phyloP scores from a whole-genome alignment of 2,329 filamentous ascomycete species.

The Dothidotthia symphoricarpi region DNA sequence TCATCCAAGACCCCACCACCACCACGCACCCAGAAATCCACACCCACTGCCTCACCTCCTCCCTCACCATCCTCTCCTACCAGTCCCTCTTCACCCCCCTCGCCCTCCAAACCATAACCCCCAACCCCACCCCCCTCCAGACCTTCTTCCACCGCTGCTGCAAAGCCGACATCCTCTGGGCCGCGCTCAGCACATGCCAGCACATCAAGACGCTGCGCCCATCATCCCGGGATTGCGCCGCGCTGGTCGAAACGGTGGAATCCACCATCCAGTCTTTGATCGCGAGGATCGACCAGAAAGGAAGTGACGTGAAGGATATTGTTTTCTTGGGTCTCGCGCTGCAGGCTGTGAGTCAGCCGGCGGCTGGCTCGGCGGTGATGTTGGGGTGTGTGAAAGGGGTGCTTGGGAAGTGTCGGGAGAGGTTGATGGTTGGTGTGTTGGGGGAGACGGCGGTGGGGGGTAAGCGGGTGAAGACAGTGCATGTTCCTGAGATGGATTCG shows the following conservation, averaged over 20 bases:
- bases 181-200: constrained; percentile 33
- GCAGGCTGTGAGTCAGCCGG: too few relatives aligned
- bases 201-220: constrained; percentile 21
- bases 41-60: constrained; percentile 19
- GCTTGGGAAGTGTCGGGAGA: too few relatives aligned
- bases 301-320: constrained; percentile 22
- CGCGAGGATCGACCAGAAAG: constrained; percentile 14
- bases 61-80: constrained; percentile 21
- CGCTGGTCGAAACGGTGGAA: constrained; percentile 11
- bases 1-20: constrained; percentile 7
- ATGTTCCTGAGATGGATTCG: too few relatives aligned
- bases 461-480: too few relatives aligned
- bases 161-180: constrained; percentile 32
- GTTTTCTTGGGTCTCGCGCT: too few relatives aligned
- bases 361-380: too few relatives aligned
- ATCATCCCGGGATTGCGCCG: neutral
- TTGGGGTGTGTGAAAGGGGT: too few relatives aligned
- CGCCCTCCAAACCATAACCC: constrained; percentile 2
- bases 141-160: constrained; percentile 32
- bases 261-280: constrained; percentile 14
- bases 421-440: too few relatives aligned
- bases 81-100: constrained; percentile 12
- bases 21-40: constrained; percentile 8
- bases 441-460: too few relatives aligned
- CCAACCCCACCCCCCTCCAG: constrained; percentile 10